These are phyloP conservation scores for Syzygium aqueum DNA, from an alignment of 345 rosid species.

Conservation along the genomic window DNA sequence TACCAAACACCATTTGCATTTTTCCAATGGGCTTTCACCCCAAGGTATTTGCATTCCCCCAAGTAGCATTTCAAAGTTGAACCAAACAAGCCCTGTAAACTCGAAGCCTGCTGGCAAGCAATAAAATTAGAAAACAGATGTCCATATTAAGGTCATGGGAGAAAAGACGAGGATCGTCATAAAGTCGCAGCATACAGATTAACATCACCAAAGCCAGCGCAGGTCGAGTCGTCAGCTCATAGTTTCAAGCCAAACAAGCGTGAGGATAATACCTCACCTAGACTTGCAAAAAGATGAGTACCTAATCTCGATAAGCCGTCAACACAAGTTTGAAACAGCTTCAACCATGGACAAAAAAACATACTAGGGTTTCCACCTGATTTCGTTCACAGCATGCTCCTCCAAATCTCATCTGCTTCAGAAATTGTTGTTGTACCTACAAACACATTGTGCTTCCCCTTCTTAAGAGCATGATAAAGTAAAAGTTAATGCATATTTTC, in stretches of 20 bases:
- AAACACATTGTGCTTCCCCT: background rate
- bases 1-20: too few relatives aligned
- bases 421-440: background rate
- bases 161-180: background rate
- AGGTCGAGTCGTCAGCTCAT: background rate
- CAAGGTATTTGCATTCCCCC: too few relatives aligned
- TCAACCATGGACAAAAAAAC: background rate
- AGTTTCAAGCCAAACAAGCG: background rate
- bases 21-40: too few relatives aligned
- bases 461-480: background rate
- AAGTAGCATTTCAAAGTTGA: too few relatives aligned
- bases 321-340: background rate
- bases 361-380: background rate
- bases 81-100: too few relatives aligned
- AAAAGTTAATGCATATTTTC: background rate
- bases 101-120: background rate
- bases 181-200: background rate
- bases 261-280: background rate
- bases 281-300: background rate
- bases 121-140: background rate
- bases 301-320: background rate
- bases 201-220: background rate
- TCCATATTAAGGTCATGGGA: background rate
- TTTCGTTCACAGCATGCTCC: background rate
- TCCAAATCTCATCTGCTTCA: background rate